phyloP scores from a whole-genome alignment of 768 basidiomycete species.

The Xerocomellus amylosporus region DNA sequence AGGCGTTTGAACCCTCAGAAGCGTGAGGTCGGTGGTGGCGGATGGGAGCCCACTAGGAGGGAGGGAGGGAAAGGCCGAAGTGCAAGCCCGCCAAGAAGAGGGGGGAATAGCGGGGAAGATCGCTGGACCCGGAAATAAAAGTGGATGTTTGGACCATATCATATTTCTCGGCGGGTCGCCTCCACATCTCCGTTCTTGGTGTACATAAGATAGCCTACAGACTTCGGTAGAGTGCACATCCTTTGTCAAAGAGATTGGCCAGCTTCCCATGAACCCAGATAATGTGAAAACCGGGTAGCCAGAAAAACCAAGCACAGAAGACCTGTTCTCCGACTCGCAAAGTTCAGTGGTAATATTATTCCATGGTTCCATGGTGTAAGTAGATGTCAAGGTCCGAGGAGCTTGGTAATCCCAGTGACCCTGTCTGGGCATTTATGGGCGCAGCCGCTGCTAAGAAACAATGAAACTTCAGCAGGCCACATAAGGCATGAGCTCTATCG shows the following conservation, averaged over 20 bases:
- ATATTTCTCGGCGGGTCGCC: not conserved
- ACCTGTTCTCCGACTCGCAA: not conserved
- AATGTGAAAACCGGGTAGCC: not conserved
- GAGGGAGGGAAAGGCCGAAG: slow-evolving; percentile 67
- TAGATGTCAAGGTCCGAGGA: not conserved
- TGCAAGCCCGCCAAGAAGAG: slow-evolving; percentile 65
- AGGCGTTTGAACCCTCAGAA: slow-evolving; percentile 70
- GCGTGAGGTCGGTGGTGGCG: slow-evolving; percentile 62
- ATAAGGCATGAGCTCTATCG: not conserved
- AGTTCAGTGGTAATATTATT: not conserved
- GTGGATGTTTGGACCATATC: not conserved
- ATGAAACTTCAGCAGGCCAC: not conserved
- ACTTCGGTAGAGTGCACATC: not conserved
- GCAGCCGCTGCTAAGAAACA: not conserved
- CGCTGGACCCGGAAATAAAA: slow-evolving; percentile 65
- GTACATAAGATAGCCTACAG: not conserved
- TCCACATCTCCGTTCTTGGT: not conserved
- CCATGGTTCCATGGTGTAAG: not conserved
- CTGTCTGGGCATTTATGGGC: not conserved
- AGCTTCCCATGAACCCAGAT: not conserved
- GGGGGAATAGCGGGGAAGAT: slow-evolving; percentile 68
- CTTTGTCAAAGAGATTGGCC: not conserved
- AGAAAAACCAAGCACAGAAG: not conserved
- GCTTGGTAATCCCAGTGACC: not conserved
- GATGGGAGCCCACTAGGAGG: slow-evolving; percentile 80